Percentiles rank a stretch among this genome's conserved stretches.
These are phyloP conservation scores for Nasturtium officinale DNA, from an alignment of 345 rosid genomes.

Conservation along the genomic window DNA sequence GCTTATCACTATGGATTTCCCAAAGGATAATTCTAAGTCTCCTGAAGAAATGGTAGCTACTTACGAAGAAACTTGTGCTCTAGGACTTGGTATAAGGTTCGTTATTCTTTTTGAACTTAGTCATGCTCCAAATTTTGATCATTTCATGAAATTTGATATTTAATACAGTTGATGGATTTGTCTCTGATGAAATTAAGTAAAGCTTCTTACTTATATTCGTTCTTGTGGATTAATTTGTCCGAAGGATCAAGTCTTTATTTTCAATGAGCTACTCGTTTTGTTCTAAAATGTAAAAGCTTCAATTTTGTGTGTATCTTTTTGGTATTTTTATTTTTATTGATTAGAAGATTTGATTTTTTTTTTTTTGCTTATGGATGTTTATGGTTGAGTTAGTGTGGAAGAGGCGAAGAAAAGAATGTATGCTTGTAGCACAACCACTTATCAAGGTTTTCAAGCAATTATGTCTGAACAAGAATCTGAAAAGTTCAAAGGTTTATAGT, in stretches of 20 bases:
- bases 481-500: conserved; percentile 59
- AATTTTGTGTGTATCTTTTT: not conserved
- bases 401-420: conserved; percentile 83
- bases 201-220: not conserved
- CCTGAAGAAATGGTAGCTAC: conserved; percentile 78
- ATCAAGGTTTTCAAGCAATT: conserved; percentile 89
- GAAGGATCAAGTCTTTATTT: not conserved
- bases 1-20: conserved; percentile 87
- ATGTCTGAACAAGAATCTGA: conserved; percentile 89
- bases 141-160: not conserved
- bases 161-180: not conserved
- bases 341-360: not conserved
- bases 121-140: not conserved
- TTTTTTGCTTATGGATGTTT: conserved; percentile 16
- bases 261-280: not conserved
- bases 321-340: not conserved
- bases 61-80: conserved; percentile 79
- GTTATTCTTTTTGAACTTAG: not conserved
- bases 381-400: conserved; percentile 60
- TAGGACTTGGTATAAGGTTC: conserved; percentile 86
- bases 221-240: not conserved
- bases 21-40: conserved; percentile 54
- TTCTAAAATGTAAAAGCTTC: not conserved
- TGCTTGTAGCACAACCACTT: conserved; percentile 97
- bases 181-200: not conserved